These are phyloP conservation scores for Thelonectria blattea DNA, from an alignment of 2,329 filamentous ascomycete species.

Conservation along the genomic window DNA sequence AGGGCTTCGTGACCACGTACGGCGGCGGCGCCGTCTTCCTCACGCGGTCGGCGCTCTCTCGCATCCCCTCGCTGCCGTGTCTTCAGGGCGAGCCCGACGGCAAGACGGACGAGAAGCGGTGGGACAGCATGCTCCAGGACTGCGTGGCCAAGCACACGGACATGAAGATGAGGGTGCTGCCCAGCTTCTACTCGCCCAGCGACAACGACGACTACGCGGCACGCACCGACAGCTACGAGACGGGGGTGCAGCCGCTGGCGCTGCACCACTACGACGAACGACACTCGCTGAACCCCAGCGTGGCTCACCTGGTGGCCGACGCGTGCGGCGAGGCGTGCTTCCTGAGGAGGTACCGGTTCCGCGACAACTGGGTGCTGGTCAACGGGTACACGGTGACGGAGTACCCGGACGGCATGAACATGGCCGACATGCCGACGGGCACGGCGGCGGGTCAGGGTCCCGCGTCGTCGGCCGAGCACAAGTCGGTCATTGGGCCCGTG, in stretches of 20 bases:
- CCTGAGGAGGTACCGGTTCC: conserved; percentile 54
- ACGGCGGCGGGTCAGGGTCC: not conserved
- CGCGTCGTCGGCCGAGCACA: conserved; percentile 10
- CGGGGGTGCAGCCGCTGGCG: conserved; percentile 48
- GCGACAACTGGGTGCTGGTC: conserved; percentile 54
- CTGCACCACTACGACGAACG: conserved; percentile 49
- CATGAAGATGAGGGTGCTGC: conserved; percentile 49
- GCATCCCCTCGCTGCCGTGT: conserved; percentile 47
- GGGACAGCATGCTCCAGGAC: conserved; percentile 50
- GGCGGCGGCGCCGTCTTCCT: conserved; percentile 54
- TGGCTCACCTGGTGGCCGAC: conserved; percentile 50
- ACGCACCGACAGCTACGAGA: conserved; percentile 45
- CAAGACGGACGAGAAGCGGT: conserved; percentile 38
- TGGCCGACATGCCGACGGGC: conserved; percentile 28
- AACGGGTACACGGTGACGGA: conserved; percentile 54
- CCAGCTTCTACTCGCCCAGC: conserved; percentile 50
- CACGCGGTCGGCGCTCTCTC: conserved; percentile 43
- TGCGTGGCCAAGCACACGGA: conserved; percentile 47
- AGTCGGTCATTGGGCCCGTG: conserved; percentile 39
- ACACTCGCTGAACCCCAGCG: conserved; percentile 48
- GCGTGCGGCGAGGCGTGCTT: conserved; percentile 54
- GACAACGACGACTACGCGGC: conserved; percentile 41
- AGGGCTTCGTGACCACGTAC: conserved; percentile 47
- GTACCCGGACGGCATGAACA: conserved; percentile 47
- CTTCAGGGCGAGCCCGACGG: conserved; percentile 32